These are phyloP conservation scores for Tylopilus sp. DNA, from an alignment of 768 basidiomycete genomes.

Conservation along the genomic window DNA sequence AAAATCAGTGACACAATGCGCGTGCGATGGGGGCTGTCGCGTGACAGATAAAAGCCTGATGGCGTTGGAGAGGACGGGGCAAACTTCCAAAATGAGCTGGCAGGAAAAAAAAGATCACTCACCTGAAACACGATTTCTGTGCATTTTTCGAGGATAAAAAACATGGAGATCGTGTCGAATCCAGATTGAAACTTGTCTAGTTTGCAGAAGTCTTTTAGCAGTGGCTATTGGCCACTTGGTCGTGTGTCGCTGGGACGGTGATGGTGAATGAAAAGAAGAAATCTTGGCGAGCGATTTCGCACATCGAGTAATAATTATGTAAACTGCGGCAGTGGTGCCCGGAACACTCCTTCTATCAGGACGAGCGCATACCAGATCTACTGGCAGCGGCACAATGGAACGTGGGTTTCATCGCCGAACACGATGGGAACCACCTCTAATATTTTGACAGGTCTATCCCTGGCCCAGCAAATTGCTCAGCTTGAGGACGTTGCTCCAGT, in stretches of 20 bases:
- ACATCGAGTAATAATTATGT: constrained; percentile 32
- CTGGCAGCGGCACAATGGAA: constrained; percentile 21
- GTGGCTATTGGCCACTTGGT: constrained; percentile 31
- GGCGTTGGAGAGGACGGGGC: constrained; percentile 22
- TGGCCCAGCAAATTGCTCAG: constrained; percentile 79
- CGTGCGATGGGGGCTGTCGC: constrained; percentile 34
- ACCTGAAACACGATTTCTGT: constrained; percentile 36
- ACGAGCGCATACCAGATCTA: no score
- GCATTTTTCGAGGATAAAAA: constrained; percentile 35
- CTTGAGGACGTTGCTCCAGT: constrained; percentile 68
- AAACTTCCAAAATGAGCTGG: constrained; percentile 24
- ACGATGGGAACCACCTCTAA: constrained; percentile 3
- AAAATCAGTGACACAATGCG: constrained; percentile 32
- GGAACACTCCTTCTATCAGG: not conserved
- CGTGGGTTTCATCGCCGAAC: constrained; percentile 21
- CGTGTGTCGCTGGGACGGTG: constrained; percentile 32
- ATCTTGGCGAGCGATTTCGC: constrained; percentile 18
- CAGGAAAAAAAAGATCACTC: constrained; percentile 21
- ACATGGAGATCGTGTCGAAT: constrained; percentile 34
- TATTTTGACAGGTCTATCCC: constrained; percentile 43
- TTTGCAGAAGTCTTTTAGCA: constrained; percentile 8
- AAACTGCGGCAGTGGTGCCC: constrained; percentile 17
- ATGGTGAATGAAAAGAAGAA: constrained; percentile 26
- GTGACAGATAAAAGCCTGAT: constrained; percentile 33
- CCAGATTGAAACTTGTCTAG: constrained; percentile 34